phyloP scores from a whole-genome alignment of 805 yeast species.

The Scheffersomyces lignosus region DNA sequence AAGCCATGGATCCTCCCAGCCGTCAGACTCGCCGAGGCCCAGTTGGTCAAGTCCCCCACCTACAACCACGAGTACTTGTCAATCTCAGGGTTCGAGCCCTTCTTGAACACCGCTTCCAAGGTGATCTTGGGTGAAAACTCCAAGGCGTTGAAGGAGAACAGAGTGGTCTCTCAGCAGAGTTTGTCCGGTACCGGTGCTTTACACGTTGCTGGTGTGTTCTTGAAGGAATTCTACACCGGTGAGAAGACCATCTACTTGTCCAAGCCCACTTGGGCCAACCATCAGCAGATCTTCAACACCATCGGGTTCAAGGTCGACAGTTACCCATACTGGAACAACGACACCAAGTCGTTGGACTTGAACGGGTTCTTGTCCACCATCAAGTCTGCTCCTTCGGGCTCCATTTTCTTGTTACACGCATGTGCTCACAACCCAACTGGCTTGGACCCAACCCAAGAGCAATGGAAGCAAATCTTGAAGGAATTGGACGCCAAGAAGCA shows the following conservation, averaged over 20 bases:
- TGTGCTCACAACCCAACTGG: conserved; percentile 99
- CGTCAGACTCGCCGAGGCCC: conserved; percentile 65
- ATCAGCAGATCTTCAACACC: conserved; percentile 73
- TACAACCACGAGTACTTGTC: conserved; percentile 87
- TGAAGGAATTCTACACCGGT: conserved; percentile 49
- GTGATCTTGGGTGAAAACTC: conserved; percentile 69
- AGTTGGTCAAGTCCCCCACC: conserved; percentile 55
- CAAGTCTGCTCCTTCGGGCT: conserved; percentile 67
- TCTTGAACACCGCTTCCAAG: conserved; percentile 69
- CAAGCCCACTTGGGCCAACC: conserved; percentile 98
- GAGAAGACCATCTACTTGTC: conserved; percentile 65
- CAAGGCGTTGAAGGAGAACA: conserved; percentile 45
- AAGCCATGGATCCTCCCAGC: conserved; percentile 74
- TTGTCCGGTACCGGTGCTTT: conserved; percentile 90
- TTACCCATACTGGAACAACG: conserved; percentile 86
- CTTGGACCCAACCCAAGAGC: conserved; percentile 80
- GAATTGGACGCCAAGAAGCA: conserved; percentile 62
- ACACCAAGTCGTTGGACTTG: conserved; percentile 68
- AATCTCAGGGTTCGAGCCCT: conserved; percentile 72
- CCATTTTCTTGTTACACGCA: conserved; percentile 82
- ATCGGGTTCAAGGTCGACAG: conserved; percentile 64
- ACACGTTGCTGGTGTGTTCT: conserved; percentile 78
- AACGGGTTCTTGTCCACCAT: conserved; percentile 66
- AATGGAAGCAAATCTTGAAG: conserved; percentile 74
- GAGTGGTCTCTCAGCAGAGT: conserved; percentile 68